Base-by-base conservation (phyloP, 768 basidiomycete species). In the Boletus speciosus region DNA sequence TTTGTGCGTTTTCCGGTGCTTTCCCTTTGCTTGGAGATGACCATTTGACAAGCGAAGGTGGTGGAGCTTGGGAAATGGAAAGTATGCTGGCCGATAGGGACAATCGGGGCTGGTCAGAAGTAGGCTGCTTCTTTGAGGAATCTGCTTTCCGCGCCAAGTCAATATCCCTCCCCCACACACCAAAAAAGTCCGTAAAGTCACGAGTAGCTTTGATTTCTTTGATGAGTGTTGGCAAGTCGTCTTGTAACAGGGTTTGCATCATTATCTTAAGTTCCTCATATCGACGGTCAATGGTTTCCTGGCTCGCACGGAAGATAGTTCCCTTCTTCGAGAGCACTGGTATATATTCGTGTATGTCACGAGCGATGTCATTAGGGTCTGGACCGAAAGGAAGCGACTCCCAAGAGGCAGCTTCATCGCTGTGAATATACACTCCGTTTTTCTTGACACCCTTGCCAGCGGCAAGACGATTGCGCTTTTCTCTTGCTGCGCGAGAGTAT, bases 381-480 rank as follows among this genome's bases (percentile, higher is more conserved):
- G 90, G 90, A 8, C 89, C 90, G 7, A 87, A 86, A 12, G 90
- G 90, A 19, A 93, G 77, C 1, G 89, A 91, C 49, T 92, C 90
- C 76, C 86, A 93, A 14, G 90, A 92, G 1, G 90, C 84, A 2
- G 90, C 90, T 52, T 78, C 75, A 63, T 90, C 85, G 32, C 83
- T 79, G 54, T 83, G 81, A 54, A 87, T 79, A 55, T 89, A 81
- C 3, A 88, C 77, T 16, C 86, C 82, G 51, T 84, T 73, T 56
- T 81, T 85, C 74, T 87, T 87, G 52, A 90, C 78, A 14, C 88
- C 88, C 62, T 89, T 91, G 0, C 90, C 90, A 15, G 82, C 80
- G 6, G 74, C 69, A 11, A 92, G 80, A 32, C 88, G 83, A 27
- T 73, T 75, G 14, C 83, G 84, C 71, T 90, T 91, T 61, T 81